phyloP scores from a whole-genome alignment of 495 filamentous ascomycete species.

The Antarctomyces pellizariae region DNA sequence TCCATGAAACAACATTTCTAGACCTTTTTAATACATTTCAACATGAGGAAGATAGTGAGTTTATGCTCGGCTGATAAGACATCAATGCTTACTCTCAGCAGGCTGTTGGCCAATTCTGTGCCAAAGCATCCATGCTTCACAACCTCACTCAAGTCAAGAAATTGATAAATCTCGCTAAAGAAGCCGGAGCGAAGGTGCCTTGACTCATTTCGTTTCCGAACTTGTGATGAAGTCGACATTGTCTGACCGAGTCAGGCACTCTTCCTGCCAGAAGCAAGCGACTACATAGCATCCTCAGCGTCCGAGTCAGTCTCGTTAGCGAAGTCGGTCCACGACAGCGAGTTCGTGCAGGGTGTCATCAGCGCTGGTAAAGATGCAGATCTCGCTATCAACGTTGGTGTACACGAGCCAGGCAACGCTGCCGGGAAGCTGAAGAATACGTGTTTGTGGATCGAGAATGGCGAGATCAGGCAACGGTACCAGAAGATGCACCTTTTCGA shows the following conservation, averaged over 20 bases:
- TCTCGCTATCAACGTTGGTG: constrained; percentile 66
- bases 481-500: constrained; percentile 68
- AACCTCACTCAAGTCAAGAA: constrained; percentile 55
- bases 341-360: constrained; percentile 51
- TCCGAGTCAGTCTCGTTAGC: constrained; percentile 44
- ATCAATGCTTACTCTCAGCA: constrained; percentile 10
- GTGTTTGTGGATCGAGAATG: constrained; percentile 43
- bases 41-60: neutral
- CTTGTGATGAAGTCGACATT: neutral
- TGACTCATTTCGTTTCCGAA: neutral
- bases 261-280: constrained; percentile 79
- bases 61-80: neutral
- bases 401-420: constrained; percentile 49
- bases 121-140: constrained; percentile 50
- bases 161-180: constrained; percentile 47
- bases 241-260: constrained; percentile 29
- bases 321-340: constrained; percentile 25
- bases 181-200: constrained; percentile 51
- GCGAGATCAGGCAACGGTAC: constrained; percentile 36
- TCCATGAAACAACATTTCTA: too few relatives aligned
- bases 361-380: constrained; percentile 31
- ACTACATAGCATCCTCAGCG: constrained; percentile 54
- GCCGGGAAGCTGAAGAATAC: constrained; percentile 35
- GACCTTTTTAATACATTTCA: constrained; percentile 1
- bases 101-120: constrained; percentile 78